phyloP scores from a whole-genome alignment of 176 grass and related monocot species.

The Thinopyrum elongatum region DNA sequence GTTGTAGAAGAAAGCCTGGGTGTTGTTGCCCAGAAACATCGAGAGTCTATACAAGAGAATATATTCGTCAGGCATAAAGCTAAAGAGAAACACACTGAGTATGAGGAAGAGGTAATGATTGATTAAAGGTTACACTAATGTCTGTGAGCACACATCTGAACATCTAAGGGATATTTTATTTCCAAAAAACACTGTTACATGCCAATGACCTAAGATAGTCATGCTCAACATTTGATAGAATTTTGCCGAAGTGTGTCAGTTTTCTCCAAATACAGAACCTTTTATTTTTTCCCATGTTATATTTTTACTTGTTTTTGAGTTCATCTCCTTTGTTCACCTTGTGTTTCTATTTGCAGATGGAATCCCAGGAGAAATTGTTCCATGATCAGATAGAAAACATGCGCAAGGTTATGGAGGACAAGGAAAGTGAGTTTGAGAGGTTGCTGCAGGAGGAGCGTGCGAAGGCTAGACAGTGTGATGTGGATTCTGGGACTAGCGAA shows the following conservation, averaged over 20 bases:
- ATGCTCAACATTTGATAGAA: background rate
- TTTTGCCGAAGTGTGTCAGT: too few species aligned
- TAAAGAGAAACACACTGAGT: slow-evolving; percentile 73
- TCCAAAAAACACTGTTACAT: background rate
- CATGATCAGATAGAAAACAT: slow-evolving; percentile 71
- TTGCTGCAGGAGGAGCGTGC: slow-evolving; percentile 62
- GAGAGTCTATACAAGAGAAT: slow-evolving; percentile 61
- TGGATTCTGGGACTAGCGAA: slow-evolving; percentile 53
- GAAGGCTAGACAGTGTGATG: slow-evolving; percentile 58
- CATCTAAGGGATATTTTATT: background rate
- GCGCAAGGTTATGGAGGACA: slow-evolving; percentile 62
- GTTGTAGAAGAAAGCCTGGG: slow-evolving; percentile 60
- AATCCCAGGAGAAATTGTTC: slow-evolving; percentile 74
- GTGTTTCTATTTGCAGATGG: slow-evolving; percentile 61
- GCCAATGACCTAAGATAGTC: too few species aligned
- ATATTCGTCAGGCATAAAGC: slow-evolving; percentile 65
- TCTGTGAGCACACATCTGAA: too few species aligned
- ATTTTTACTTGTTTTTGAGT: background rate
- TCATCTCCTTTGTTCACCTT: background rate
- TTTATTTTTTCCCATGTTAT: too few species aligned
- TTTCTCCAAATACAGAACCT: too few species aligned
- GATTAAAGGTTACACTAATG: too few species aligned
- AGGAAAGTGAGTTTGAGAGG: slow-evolving; percentile 63
- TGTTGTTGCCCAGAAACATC: slow-evolving; percentile 54
- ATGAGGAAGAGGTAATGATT: slow-evolving; percentile 71